Percentiles rank a stretch among this genome's conserved stretches.
Evolutionary conservation across 805 yeast genomes (phyloP).

Genomic region (Hanseniaspora clermontiae): DNA sequence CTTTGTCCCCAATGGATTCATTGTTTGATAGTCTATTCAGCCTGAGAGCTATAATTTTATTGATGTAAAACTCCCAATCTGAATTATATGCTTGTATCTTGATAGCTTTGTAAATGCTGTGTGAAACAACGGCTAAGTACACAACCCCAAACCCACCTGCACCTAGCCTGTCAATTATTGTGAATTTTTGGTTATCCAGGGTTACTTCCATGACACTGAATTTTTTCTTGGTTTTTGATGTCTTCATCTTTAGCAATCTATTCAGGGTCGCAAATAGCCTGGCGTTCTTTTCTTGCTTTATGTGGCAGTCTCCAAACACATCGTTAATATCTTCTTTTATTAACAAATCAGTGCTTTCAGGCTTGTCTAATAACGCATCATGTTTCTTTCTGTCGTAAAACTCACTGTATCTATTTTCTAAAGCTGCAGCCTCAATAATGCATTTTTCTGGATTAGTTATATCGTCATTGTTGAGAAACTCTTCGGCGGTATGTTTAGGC

Average conservation of each 20-base stretch:
- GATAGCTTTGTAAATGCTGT: constrained; percentile 43
- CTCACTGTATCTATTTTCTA: neutral
- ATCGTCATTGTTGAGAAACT: neutral
- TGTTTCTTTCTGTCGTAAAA: constrained; percentile 17
- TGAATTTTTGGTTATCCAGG: constrained; percentile 29
- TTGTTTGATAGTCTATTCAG: constrained; percentile 20
- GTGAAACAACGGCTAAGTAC: constrained; percentile 35
- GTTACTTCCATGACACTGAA: constrained; percentile 24
- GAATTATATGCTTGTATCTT: constrained; percentile 60
- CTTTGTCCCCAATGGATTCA: no score
- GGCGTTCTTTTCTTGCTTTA: constrained; percentile 28
- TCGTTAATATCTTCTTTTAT: constrained; percentile 25
- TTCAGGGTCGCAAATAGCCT: constrained; percentile 25
- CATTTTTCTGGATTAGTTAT: neutral
- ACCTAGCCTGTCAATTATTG: constrained; percentile 38
- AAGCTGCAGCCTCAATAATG: neutral
- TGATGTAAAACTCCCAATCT: constrained; percentile 71
- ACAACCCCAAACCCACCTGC: constrained; percentile 74
- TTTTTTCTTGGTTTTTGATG: constrained; percentile 27
- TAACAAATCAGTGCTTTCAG: constrained; percentile 19
- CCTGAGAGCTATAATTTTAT: constrained; percentile 42
- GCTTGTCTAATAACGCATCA: constrained; percentile 34
- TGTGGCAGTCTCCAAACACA: constrained; percentile 29
- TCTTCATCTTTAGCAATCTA: constrained; percentile 26
- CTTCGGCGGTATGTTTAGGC: no score